Evolutionary conservation across 106 monocot species (phyloP), one percentile per base, ranked within the genome.

Genomic region (Hemerocallis citrina): DNA sequence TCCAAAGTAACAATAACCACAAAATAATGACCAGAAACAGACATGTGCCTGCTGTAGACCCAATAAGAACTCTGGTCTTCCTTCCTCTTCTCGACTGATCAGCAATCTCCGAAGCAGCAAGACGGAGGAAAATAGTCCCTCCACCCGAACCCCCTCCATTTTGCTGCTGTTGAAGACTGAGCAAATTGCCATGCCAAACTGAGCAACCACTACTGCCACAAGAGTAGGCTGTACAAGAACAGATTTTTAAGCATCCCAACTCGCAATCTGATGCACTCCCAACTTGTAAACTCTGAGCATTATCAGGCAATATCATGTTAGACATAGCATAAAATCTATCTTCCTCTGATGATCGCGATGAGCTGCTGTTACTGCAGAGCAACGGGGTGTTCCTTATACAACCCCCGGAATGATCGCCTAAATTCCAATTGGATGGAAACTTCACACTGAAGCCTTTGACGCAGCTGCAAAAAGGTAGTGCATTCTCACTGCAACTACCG

Each of bases 41-140:
- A 46, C 31, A 23, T 28, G 46, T 1, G 3, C 16, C 20, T 3
- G 41, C 39, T 7, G 44, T 33, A 22, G 49, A 25, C 22, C 24
- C 47, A 9, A 31, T 47, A 41, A 59, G 10, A 12, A 45, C 14
- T 1, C 31, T 49, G 0, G 55, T 67, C 6, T 44, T 34, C 17
- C 13, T 36, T 7, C 38, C 35, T 3, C 27, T 46, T 20, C 44
- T 63, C 12, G 57, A 54, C 8, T n/a, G n/a, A 50, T 38, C 64
- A 46, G 62, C 46, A n/a, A 78, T 29, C 25, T 78, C 78, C 13
- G 65, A 77, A 14, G 55, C 66, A 29, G 71, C 50, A 3, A 76
- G 64, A 16, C 81, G 72, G 7, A 81, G 64, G 60, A 68, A 73
- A 24, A 81, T 41, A 9, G 71, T 81, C 15, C 59, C 59, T 12